These are phyloP conservation scores for Selaginella moellendorffii DNA, from an alignment of 75 land plant species.

Conservation along the genomic window DNA sequence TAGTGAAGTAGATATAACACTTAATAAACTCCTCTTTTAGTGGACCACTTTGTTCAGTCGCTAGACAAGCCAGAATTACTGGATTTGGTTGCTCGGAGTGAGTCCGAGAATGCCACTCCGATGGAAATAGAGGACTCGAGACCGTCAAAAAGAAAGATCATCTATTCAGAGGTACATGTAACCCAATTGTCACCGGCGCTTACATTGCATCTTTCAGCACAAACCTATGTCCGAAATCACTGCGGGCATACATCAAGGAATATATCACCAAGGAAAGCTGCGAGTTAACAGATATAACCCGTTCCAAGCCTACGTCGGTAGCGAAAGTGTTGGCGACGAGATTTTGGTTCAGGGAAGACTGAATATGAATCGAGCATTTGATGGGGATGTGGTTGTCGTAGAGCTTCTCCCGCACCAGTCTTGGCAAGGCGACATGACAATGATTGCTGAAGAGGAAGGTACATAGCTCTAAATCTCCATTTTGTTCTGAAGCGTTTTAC, in stretches of 20 bases:
- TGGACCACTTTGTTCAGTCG: constrained; percentile 76
- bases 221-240: constrained; percentile 96
- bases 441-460: constrained; percentile 76
- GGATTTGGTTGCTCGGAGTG: constrained; percentile 56
- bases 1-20: not conserved
- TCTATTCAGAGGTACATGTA: constrained; percentile 60
- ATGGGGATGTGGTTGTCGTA: constrained; percentile 94
- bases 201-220: constrained; percentile 56
- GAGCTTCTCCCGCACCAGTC: constrained; percentile 88
- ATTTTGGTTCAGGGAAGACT: constrained; percentile 65
- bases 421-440: constrained; percentile 44
- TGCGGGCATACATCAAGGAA: constrained; percentile 65
- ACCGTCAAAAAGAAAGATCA: constrained; percentile 63
- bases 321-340: constrained; percentile 98
- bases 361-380: constrained; percentile 98
- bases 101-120: constrained; percentile 36
- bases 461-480: too few relatives aligned
- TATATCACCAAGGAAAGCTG: constrained; percentile 91
- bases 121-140: constrained; percentile 69
- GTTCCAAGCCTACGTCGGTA: constrained; percentile 94
- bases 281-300: constrained; percentile 91
- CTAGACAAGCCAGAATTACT: constrained; percentile 68
- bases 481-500: too few relatives aligned
- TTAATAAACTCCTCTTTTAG: constrained; percentile 26
- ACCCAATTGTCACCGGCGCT: not conserved